phyloP scores from a whole-genome alignment of 73 alveolate genomes.

The Uronychia binucleata region DNA sequence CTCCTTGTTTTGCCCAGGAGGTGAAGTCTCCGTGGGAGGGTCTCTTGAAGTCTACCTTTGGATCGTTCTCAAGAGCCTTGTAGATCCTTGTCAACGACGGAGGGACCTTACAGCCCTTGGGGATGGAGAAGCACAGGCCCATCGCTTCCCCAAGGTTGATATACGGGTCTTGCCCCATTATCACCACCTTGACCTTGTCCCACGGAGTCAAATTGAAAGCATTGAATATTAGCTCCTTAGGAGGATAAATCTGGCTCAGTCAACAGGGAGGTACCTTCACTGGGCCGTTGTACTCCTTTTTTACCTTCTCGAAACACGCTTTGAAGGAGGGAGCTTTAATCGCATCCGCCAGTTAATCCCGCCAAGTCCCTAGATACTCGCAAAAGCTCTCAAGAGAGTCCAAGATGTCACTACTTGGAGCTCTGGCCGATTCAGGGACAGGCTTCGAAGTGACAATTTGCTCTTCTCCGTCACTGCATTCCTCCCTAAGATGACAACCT shows the following conservation, averaged over 20 bases:
- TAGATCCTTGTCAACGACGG: constrained; percentile 90
- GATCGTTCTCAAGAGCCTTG: constrained; percentile 87
- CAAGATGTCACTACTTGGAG: background rate
- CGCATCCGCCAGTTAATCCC: constrained; percentile 46
- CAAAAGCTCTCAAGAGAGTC: constrained; percentile 62
- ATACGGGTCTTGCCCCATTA: constrained; percentile 97
- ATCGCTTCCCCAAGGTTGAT: constrained; percentile 93
- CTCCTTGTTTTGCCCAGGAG: constrained; percentile 96
- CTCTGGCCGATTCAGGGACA: background rate
- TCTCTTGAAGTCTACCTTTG: constrained; percentile 65
- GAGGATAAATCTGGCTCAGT: constrained; percentile 74
- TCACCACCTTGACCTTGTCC: constrained; percentile 83
- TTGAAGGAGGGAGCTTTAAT: constrained; percentile 33
- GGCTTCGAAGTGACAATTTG: background rate
- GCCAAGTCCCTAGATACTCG: constrained; percentile 69
- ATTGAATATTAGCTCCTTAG: constrained; percentile 79
- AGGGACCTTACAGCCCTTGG: constrained; percentile 76
- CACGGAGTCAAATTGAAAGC: constrained; percentile 83
- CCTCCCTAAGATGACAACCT: background rate
- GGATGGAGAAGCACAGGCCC: constrained; percentile 95
- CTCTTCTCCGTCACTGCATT: background rate
- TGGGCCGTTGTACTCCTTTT: background rate
- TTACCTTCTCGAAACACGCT: constrained; percentile 20
- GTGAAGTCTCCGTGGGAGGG: constrained; percentile 91
- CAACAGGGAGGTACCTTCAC: background rate